These are phyloP conservation scores for Lentinula lateritia DNA, from an alignment of 768 basidiomycete species.

Conservation along the genomic window DNA sequence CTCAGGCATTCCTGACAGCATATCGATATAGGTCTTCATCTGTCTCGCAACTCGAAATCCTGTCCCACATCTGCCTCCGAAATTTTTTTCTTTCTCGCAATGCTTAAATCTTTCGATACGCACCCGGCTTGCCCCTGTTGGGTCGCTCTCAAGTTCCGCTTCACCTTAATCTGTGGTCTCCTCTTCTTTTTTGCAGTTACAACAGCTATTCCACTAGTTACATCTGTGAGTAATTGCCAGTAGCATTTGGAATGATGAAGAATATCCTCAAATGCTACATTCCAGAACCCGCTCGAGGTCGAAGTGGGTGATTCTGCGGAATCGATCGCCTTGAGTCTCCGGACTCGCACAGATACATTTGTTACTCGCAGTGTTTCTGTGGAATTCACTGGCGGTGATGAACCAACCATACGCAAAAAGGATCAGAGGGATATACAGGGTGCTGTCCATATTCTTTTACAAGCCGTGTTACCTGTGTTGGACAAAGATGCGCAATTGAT, in stretches of 20 bases:
- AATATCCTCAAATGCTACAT: not conserved
- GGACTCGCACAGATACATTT: not conserved
- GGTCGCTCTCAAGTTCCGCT: not conserved
- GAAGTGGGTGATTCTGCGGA: too few relatives aligned
- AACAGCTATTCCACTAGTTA: not conserved
- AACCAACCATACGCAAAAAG: not conserved
- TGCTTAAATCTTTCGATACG: not conserved
- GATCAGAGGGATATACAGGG: not conserved
- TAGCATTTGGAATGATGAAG: not conserved
- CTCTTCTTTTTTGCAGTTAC: not conserved
- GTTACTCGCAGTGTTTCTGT: not conserved
- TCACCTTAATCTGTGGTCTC: not conserved
- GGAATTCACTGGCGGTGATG: not conserved
- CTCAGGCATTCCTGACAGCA: not conserved
- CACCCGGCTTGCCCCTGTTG: too few relatives aligned
- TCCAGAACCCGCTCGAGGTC: not conserved
- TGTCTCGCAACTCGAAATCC: not conserved
- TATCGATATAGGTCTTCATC: not conserved
- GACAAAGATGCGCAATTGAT: not conserved
- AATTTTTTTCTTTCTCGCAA: not conserved
- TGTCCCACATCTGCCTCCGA: not conserved
- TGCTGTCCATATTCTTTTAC: not conserved
- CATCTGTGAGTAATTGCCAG: not conserved
- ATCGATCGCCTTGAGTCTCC: too few relatives aligned
- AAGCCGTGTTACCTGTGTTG: not conserved